These are phyloP conservation scores for Neofusicoccum laricinum DNA, from an alignment of 2,329 filamentous ascomycete species.

Conservation along the genomic window DNA sequence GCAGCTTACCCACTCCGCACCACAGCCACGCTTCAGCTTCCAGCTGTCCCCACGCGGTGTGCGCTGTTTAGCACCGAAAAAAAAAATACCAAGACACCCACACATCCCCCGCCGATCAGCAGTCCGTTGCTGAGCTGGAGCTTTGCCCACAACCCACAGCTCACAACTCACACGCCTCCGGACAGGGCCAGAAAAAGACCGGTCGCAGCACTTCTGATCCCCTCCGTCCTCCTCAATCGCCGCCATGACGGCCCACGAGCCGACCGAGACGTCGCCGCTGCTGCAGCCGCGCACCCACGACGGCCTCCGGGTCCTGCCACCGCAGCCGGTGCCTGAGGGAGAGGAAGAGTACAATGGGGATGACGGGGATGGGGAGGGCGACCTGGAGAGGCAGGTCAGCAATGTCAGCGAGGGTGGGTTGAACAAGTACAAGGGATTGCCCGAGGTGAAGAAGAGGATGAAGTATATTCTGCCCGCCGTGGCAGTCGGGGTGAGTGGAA, in stretches of 20 bases:
- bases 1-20: background rate
- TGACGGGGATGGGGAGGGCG: slow-evolving; percentile 25
- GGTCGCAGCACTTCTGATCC: too few species aligned
- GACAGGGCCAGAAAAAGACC: background rate
- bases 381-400: slow-evolving; percentile 35
- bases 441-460: slow-evolving; percentile 50
- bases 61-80: too few species aligned
- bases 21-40: background rate
- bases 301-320: slow-evolving; percentile 7
- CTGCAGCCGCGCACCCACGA: slow-evolving; percentile 31
- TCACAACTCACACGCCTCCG: background rate
- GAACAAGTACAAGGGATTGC: slow-evolving; percentile 43
- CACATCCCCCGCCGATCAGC: background rate
- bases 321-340: slow-evolving; percentile 24
- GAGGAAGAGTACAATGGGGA: slow-evolving; percentile 21
- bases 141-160: background rate
- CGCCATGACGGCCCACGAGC: slow-evolving; percentile 29
- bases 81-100: background rate
- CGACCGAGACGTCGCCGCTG: slow-evolving; percentile 47
- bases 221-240: background rate
- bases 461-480: slow-evolving; percentile 61
- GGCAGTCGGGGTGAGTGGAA: slow-evolving; percentile 56
- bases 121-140: background rate
- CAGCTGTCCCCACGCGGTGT: too few species aligned
- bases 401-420: slow-evolving; percentile 23